Evolutionary conservation across 2,329 filamentous ascomycete species (phyloP).

Genomic region (Penicillium sp.): DNA sequence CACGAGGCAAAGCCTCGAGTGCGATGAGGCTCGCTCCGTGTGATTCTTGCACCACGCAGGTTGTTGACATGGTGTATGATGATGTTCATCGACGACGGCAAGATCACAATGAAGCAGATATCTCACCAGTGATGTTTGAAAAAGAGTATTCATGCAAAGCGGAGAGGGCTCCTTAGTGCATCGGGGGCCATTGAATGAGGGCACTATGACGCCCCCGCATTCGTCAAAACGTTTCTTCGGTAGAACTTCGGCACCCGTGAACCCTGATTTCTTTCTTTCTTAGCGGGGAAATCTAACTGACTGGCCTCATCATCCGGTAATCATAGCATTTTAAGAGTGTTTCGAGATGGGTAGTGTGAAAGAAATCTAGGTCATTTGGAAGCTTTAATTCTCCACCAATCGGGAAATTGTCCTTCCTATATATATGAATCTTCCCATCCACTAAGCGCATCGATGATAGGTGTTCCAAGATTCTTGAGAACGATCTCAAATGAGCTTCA

Average conservation of each 20-base stretch:
- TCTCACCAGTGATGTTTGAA: neutral
- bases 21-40: constrained; percentile 12
- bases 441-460: neutral
- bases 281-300: neutral
- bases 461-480: neutral
- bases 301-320: neutral
- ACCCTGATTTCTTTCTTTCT: neutral
- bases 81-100: too few relatives aligned
- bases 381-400: constrained; percentile 10
- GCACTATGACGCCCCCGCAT: constrained; percentile 1
- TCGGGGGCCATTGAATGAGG: neutral
- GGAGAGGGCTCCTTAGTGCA: neutral
- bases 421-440: neutral
- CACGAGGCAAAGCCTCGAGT: constrained; percentile 15
- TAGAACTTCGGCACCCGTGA: neutral
- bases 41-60: constrained; percentile 9
- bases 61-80: constrained; percentile 14
- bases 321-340: neutral
- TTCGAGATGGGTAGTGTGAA: neutral
- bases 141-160: neutral
- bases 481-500: constrained; percentile 20
- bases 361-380: neutral
- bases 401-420: neutral
- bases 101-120: neutral
- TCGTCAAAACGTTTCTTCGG: neutral